Percentiles rank a stretch among this genome's conserved stretches.
Conservation (phyloP, 73 alveolate genomes). For the Durusdinium trenchii region DNA sequence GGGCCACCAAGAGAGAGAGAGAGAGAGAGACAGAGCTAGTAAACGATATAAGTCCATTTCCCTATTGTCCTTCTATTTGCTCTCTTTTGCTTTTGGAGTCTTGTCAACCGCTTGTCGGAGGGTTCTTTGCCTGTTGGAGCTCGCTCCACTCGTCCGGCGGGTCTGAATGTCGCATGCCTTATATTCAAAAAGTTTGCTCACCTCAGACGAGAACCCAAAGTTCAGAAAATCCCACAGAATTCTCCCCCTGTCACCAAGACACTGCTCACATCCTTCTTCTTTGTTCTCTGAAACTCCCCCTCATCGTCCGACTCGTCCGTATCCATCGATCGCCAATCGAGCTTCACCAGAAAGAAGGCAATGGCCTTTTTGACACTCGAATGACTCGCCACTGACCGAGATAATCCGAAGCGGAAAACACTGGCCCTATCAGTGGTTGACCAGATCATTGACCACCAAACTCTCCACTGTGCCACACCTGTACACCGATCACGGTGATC, state of each 20-base stretch:
- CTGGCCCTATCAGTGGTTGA: neutral
- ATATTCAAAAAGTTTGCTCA: neutral
- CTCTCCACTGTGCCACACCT: neutral
- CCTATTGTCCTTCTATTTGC: no score
- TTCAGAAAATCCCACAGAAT: no score
- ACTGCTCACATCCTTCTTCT: constrained; percentile 73
- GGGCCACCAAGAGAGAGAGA: no score
- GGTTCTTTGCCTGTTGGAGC: no score
- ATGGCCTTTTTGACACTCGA: neutral
- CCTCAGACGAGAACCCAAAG: no score
- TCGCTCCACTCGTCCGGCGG: no score
- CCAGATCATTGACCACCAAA: no score
- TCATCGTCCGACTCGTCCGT: constrained; percentile 55
- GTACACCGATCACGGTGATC: constrained; percentile 87
- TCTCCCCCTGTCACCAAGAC: neutral
- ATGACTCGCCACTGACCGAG: neutral
- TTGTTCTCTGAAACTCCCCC: constrained; percentile 4
- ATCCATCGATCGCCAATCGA: constrained; percentile 78
- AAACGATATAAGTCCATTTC: no score
- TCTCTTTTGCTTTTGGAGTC: no score
- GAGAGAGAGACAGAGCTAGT: no score
- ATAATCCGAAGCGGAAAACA: neutral
- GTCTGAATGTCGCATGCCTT: neutral
- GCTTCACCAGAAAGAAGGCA: constrained; percentile 77
- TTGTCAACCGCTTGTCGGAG: no score